Evolutionary conservation across 331 rosid species (phyloP).

Genomic region (Quercus lobata): DNA sequence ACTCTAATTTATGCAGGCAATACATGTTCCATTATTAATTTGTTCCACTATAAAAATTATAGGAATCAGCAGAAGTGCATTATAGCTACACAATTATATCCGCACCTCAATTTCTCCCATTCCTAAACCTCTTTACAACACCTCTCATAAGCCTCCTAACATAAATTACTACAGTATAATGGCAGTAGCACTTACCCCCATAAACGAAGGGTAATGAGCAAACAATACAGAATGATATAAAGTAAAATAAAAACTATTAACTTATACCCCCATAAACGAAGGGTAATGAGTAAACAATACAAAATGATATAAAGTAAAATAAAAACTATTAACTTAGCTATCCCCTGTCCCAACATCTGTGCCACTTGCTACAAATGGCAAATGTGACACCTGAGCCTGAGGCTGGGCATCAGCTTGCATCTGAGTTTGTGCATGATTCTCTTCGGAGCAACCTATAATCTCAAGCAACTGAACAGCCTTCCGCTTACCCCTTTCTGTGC

Average conservation of each 20-base stretch:
- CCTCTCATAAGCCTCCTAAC: not conserved
- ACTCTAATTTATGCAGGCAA: not conserved
- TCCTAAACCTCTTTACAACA: not conserved
- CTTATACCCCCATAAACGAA: not conserved
- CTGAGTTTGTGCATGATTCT: constrained; percentile 40
- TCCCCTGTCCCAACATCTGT: constrained; percentile 1
- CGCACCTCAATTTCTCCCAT: not conserved
- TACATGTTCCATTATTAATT: not conserved
- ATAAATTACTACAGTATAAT: not conserved
- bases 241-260: not conserved
- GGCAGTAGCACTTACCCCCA: not conserved
- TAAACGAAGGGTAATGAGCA: not conserved
- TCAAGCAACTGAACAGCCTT: constrained; percentile 80
- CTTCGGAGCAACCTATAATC: constrained; percentile 36
- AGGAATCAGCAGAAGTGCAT: not conserved
- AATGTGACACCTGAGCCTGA: constrained; percentile 31
- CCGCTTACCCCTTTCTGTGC: constrained; percentile 69
- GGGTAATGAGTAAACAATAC: not conserved
- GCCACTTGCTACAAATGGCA: constrained; percentile 14
- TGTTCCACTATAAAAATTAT: not conserved
- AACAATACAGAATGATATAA: not conserved
- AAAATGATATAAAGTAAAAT: not conserved
- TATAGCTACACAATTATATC: not conserved
- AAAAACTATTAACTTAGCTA: constrained; percentile 12
- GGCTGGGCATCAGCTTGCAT: constrained; percentile 30